Evolutionary conservation across 2,329 filamentous ascomycete species (phyloP).

Genomic region (Rhytidhysteron rufulum): DNA sequence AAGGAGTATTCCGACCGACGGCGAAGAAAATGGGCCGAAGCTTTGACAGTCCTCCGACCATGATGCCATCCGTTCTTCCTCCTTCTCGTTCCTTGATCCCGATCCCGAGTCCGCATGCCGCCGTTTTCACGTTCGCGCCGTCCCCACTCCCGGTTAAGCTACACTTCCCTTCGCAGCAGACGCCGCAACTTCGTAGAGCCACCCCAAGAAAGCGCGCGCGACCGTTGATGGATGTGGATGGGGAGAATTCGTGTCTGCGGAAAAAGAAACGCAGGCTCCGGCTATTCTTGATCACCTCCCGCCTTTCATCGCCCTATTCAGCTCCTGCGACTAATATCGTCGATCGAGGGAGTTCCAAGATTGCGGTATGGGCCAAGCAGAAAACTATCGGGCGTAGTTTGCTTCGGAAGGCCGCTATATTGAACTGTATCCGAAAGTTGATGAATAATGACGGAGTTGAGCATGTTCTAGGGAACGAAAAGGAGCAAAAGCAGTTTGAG

Average conservation of each 20-base stretch:
- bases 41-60: slow-evolving; percentile 7
- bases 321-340: slow-evolving; percentile 67
- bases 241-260: slow-evolving; percentile 46
- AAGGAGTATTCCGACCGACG: slow-evolving; percentile 16
- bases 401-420: slow-evolving; percentile 61
- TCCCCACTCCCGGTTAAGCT: slow-evolving; percentile 27
- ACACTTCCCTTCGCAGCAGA: slow-evolving; percentile 27
- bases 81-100: slow-evolving; percentile 1
- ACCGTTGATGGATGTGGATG: slow-evolving; percentile 55
- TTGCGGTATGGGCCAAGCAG: slow-evolving; percentile 46
- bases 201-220: slow-evolving; percentile 49
- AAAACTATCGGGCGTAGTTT: slow-evolving; percentile 48
- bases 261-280: slow-evolving; percentile 66
- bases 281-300: slow-evolving; percentile 61
- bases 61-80: slow-evolving; percentile 17
- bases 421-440: slow-evolving; percentile 55
- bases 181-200: slow-evolving; percentile 10
- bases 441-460: slow-evolving; percentile 15
- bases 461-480: slow-evolving; percentile 25
- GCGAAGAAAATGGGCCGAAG: slow-evolving; percentile 25
- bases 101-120: neutral
- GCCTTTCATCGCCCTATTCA: slow-evolving; percentile 66
- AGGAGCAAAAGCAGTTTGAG: slow-evolving; percentile 27
- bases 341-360: slow-evolving; percentile 54
- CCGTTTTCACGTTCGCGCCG: slow-evolving; percentile 32